Conservation (phyloP, 352 stramenopile species). For the Pythium oligandrum region DNA sequence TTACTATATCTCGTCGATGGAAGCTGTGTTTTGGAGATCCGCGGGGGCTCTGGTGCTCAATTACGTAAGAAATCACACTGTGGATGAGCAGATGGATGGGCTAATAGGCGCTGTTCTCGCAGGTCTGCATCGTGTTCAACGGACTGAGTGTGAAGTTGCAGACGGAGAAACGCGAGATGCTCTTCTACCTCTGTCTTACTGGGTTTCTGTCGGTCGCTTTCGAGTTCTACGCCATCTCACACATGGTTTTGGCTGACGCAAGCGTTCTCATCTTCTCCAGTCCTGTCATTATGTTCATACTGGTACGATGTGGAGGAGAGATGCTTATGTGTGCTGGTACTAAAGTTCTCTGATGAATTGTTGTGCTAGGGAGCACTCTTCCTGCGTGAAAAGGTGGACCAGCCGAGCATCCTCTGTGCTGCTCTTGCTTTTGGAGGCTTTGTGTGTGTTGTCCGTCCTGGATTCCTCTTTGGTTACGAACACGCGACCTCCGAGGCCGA, state of each 20-base stretch:
- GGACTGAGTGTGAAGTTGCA: background rate
- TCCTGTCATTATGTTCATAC: slow-evolving; percentile 65
- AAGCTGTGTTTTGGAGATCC: too few species aligned
- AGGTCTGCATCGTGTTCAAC: background rate
- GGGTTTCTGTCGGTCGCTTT: slow-evolving; percentile 73
- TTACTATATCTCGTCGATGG: too few species aligned
- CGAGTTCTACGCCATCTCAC: slow-evolving; percentile 69
- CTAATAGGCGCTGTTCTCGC: background rate
- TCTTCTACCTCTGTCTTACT: slow-evolving; percentile 59
- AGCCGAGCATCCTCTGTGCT: too few species aligned
- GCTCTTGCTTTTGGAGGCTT: too few species aligned
- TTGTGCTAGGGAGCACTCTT: background rate
- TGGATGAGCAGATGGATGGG: background rate
- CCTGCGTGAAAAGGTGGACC: too few species aligned
- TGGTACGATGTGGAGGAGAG: slow-evolving; percentile 24
- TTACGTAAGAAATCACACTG: background rate
- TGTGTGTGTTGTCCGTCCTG: too few species aligned
- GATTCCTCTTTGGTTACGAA: slow-evolving; percentile 6
- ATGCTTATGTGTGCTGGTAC: too few species aligned
- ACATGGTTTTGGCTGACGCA: slow-evolving; percentile 74
- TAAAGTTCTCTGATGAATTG: background rate
- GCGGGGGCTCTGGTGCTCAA: too few species aligned
- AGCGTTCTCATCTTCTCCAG: slow-evolving; percentile 74
- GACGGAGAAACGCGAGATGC: slow-evolving; percentile 40
- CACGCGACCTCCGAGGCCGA: background rate